Evolutionary conservation across 495 filamentous ascomycete genomes (phyloP).

Genomic region (Rhizodiscina lignyota): DNA sequence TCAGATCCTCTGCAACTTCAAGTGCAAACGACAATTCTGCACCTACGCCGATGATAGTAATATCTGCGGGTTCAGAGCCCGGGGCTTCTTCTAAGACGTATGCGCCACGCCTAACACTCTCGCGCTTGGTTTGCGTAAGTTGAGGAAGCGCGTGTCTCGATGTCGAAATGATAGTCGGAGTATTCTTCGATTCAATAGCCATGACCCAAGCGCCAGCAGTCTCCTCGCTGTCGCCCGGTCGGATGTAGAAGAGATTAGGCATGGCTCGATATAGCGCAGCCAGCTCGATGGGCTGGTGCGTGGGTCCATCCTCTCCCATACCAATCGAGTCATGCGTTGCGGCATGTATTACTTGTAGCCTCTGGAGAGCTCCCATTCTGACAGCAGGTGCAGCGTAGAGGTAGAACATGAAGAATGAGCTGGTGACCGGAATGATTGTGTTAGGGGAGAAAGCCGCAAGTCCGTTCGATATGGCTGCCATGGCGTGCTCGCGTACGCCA

Average conservation of each 20-base stretch:
- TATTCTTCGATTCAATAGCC: constrained; percentile 29
- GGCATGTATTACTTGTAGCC: constrained; percentile 3
- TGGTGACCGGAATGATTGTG: not conserved
- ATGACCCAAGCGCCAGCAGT: constrained; percentile 6
- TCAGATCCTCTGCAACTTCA: constrained; percentile 17
- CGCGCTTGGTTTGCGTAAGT: constrained; percentile 22
- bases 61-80: constrained; percentile 21
- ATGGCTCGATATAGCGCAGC: constrained; percentile 3
- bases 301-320: constrained; percentile 5
- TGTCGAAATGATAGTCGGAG: constrained; percentile 30
- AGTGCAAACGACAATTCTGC: constrained; percentile 31
- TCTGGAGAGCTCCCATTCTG: constrained; percentile 5
- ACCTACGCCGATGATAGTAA: constrained; percentile 34
- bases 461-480: not conserved
- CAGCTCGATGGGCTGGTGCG: constrained; percentile 5
- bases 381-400: constrained; percentile 4
- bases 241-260: constrained; percentile 6
- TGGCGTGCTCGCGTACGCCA: constrained; percentile 27
- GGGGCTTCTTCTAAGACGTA: constrained; percentile 31
- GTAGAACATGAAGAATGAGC: constrained; percentile 2
- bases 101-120: constrained; percentile 26
- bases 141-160: constrained; percentile 31
- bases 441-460: not conserved
- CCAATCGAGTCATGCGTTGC: constrained; percentile 6
- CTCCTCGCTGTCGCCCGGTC: constrained; percentile 2